Conservation (phyloP, 768 basidiomycete species). For the Gymnopilus dilepis region DNA sequence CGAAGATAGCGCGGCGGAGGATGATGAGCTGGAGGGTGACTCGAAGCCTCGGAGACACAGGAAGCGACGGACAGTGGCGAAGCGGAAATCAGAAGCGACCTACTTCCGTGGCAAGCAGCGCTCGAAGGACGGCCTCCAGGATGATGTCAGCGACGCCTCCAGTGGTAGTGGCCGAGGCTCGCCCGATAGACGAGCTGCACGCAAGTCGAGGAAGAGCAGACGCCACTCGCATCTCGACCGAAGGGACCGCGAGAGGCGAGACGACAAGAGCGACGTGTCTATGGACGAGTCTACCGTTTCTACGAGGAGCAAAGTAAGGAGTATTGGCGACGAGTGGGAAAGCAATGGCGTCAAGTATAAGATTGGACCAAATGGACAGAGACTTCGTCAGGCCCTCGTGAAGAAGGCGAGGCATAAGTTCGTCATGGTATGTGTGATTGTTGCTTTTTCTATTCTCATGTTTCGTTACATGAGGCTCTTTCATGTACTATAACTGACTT, state of each 20-base stretch:
- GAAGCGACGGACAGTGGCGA: constrained; percentile 61
- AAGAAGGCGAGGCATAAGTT: constrained; percentile 75
- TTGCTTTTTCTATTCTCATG: not conserved
- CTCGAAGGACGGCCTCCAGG: constrained; percentile 60
- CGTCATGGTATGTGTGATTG: constrained; percentile 71
- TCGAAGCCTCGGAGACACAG: constrained; percentile 52
- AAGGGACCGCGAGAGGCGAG: constrained; percentile 35
- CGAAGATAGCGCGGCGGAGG: constrained; percentile 45
- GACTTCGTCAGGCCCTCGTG: constrained; percentile 71
- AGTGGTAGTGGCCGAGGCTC: constrained; percentile 35
- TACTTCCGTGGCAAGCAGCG: constrained; percentile 66
- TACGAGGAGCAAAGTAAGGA: constrained; percentile 58
- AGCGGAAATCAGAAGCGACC: constrained; percentile 53
- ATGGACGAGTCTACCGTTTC: constrained; percentile 55
- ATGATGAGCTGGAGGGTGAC: constrained; percentile 40
- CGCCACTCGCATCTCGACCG: constrained; percentile 34
- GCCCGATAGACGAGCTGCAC: constrained; percentile 30
- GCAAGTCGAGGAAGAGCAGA: constrained; percentile 59
- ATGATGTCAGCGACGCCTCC: constrained; percentile 48
- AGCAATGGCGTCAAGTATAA: constrained; percentile 72
- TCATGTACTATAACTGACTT: constrained; percentile 9
- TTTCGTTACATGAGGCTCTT: constrained; percentile 8
- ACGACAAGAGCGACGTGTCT: constrained; percentile 45
- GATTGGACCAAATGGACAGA: constrained; percentile 70
- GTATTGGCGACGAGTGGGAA: constrained; percentile 80